phyloP scores from a whole-genome alignment of 345 rosid genomes.

The Moricandia moricandioides region DNA sequence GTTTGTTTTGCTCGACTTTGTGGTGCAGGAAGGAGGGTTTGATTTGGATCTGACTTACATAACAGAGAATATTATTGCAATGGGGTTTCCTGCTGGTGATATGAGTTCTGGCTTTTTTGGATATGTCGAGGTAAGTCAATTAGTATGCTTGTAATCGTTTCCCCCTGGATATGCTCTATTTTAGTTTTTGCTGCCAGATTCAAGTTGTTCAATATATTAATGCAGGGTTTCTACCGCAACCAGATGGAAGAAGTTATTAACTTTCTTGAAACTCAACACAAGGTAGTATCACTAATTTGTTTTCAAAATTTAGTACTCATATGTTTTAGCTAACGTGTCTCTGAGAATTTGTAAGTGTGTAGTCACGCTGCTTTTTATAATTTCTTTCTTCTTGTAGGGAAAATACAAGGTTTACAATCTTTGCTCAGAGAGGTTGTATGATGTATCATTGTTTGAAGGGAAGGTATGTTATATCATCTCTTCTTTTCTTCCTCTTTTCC shows the following conservation, averaged over 20 bases:
- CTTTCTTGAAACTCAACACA: conserved; percentile 87
- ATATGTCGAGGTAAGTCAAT: conserved; percentile 63
- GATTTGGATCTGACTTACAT: conserved; percentile 84
- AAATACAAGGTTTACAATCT: conserved; percentile 91
- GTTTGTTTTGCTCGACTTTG: conserved; percentile 7
- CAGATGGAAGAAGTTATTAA: conserved; percentile 93
- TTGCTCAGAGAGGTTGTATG: conserved; percentile 87
- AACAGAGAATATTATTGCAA: conserved; percentile 83
- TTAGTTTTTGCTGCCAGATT: conserved; percentile 1
- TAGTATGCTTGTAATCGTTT: conserved; percentile 7
- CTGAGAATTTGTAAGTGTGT: not conserved
- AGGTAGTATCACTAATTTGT: conserved; percentile 42
- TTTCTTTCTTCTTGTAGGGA: conserved; percentile 44
- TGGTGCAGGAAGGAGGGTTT: conserved; percentile 78
- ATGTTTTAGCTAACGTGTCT: not conserved
- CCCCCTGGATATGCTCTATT: not conserved
- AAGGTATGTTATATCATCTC: conserved; percentile 46
- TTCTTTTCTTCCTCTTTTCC: not conserved
- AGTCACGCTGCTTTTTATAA: not conserved
- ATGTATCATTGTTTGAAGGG: conserved; percentile 85
- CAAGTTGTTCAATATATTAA: conserved; percentile 26
- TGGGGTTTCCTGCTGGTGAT: conserved; percentile 98
- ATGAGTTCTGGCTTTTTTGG: conserved; percentile 91
- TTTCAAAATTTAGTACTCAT: not conserved
- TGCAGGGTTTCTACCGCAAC: conserved; percentile 85